phyloP scores from a whole-genome alignment of 345 rosid species.

The Pugionium cornutum region DNA sequence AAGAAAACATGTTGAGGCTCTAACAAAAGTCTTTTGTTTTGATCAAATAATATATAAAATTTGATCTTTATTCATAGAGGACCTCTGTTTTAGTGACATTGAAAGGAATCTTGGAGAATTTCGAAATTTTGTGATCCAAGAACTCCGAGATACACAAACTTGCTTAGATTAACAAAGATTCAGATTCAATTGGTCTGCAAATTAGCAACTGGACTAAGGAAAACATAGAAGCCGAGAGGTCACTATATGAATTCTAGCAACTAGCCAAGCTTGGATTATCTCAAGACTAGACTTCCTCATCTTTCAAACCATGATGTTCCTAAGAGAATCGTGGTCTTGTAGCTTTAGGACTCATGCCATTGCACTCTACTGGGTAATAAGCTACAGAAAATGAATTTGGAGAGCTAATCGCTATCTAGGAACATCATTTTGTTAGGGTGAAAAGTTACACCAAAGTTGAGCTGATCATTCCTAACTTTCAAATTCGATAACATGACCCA shows the following conservation, averaged over 20 bases:
- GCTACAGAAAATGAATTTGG: not conserved
- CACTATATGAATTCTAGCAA: not conserved
- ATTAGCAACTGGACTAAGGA: not conserved
- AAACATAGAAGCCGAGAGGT: slow-evolving; percentile 2
- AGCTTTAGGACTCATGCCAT: slow-evolving; percentile 18
- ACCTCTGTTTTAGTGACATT: too few species aligned
- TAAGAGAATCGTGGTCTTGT: not conserved
- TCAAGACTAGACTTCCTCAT: not conserved
- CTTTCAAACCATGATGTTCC: slow-evolving; percentile 1
- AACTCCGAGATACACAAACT: slow-evolving; percentile 1
- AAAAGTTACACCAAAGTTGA: not conserved
- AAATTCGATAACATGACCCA: not conserved
- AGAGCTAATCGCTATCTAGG: slow-evolving; percentile 3
- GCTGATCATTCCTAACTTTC: slow-evolving; percentile 4
- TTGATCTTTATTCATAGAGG: too few species aligned
- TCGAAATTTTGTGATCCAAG: not conserved
- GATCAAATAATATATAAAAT: too few species aligned
- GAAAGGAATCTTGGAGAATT: not conserved
- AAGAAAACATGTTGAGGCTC: not conserved
- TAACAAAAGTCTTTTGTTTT: too few species aligned
- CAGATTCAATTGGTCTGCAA: not conserved
- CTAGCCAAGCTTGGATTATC: slow-evolving; percentile 8
- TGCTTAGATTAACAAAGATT: not conserved
- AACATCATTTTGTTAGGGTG: not conserved
- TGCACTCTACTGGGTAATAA: slow-evolving; percentile 2